These are phyloP conservation scores for Aspergillus spinulosporus DNA, from an alignment of 2,329 filamentous ascomycete genomes.

Conservation along the genomic window DNA sequence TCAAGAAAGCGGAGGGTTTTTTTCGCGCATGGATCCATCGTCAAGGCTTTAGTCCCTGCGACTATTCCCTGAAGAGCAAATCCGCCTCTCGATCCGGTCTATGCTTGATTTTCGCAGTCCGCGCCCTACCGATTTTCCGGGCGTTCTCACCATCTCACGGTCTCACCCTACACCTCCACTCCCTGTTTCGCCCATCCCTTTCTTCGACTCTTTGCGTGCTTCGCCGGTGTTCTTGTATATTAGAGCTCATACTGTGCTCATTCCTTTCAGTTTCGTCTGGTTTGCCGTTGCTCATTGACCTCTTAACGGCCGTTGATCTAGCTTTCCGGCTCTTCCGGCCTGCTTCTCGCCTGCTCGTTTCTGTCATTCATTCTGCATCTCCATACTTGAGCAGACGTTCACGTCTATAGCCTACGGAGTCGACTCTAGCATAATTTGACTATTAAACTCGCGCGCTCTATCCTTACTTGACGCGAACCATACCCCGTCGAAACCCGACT, in stretches of 20 bases:
- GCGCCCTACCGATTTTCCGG: conserved; percentile 19
- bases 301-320: not conserved
- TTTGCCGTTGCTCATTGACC: not conserved
- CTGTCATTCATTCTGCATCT: not conserved
- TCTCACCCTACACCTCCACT: not conserved
- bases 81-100: conserved; percentile 1
- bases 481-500: not conserved
- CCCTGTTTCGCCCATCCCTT: conserved; percentile 9
- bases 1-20: conserved; percentile 3
- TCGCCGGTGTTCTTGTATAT: conserved; percentile 6
- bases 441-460: not conserved
- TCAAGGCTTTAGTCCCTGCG: conserved; percentile 7
- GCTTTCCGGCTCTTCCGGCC: not conserved
- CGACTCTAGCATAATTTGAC: not conserved
- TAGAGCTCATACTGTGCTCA: not conserved
- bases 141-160: not conserved
- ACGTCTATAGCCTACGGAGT: not conserved
- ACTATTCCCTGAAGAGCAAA: conserved; percentile 18
- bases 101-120: conserved; percentile 17
- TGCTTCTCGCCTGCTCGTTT: not conserved
- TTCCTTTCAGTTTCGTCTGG: not conserved
- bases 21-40: conserved; percentile 1
- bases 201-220: conserved; percentile 6
- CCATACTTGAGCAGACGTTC: not conserved
- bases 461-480: not conserved